Base-by-base conservation (phyloP, 805 yeast species). In the Wickerhamomyces xylosicus region DNA sequence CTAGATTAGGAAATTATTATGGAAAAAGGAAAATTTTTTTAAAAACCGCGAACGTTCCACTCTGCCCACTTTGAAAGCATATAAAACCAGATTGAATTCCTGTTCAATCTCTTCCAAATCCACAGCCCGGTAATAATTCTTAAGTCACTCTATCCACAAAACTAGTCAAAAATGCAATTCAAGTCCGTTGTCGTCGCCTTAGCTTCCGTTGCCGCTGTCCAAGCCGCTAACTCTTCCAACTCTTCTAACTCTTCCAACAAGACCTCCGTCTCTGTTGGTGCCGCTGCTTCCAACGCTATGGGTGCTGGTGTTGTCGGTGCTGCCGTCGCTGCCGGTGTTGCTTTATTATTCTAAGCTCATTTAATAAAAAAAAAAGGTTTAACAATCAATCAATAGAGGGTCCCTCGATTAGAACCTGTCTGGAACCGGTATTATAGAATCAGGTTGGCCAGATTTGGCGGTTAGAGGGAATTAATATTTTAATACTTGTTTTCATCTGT, bases 281-380 rank as follows among this genome's bases (percentile, higher is more conserved):
- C 67, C 53, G 79, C 73, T 54, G 67, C 62, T 47, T 61, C 70
- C 50, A 68, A 66, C 62, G 71, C 73, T 47, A 67, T 72, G 59
- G 77, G 79, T 66, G 82, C 85, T 59, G 79, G 83, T 67, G 74
- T 77, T 59, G 66, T 79, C 56, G 89, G 86, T 74, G 87, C 84
- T 55, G 85, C 79, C 60, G 84, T 82, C 52, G 89, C 87, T 51
- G 89, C 87, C 57, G 89, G 85, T 72, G 78, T 79, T 46, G 70
- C 68, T 55, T 63, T 64, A 64, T 60, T 64, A 56, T 63, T 66
- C 62, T 66, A 64, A 62, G 58, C 29, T 9, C n/a, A n/a, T 11
- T 13, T 11, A 11, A 25, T 10, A 10, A 25, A 25, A 9, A 25
- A 10, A 25, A 25, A 25, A 25, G 29, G 29, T 25, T 25, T 13